A percentile compares a stretch with the other conserved stretches of the same genome.
Evolutionary conservation across 2,329 filamentous ascomycete genomes (phyloP).

Genomic region (Drechslerella dactyloides): DNA sequence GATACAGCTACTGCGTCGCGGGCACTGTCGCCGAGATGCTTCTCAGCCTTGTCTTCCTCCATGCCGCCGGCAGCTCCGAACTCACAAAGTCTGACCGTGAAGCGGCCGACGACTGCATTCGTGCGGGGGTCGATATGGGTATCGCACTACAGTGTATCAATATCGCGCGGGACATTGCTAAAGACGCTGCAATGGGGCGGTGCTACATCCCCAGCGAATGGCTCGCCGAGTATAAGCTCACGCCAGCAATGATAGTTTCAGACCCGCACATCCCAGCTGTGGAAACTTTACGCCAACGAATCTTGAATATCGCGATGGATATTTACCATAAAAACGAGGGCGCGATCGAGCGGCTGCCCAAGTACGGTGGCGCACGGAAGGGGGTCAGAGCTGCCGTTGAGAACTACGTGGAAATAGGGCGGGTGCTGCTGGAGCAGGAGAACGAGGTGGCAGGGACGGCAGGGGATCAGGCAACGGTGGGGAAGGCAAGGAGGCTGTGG

Average conservation of each 20-base stretch:
- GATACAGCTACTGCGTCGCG: slow-evolving; percentile 72
- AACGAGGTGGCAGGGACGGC: slow-evolving; percentile 12
- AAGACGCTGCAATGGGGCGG: slow-evolving; percentile 69
- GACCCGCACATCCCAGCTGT: slow-evolving; percentile 61
- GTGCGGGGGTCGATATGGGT: slow-evolving; percentile 71
- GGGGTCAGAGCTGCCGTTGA: slow-evolving; percentile 74
- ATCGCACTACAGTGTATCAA: slow-evolving; percentile 78
- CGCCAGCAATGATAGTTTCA: slow-evolving; percentile 64
- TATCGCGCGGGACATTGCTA: slow-evolving; percentile 74
- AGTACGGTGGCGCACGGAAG: slow-evolving; percentile 63
- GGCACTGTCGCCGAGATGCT: slow-evolving; percentile 75
- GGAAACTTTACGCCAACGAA: slow-evolving; percentile 62
- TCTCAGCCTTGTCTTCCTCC: slow-evolving; percentile 70
- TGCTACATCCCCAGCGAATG: slow-evolving; percentile 73
- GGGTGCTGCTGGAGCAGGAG: slow-evolving; percentile 63
- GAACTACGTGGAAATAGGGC: slow-evolving; percentile 77
- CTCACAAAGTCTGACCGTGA: slow-evolving; percentile 56
- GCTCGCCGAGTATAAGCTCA: slow-evolving; percentile 67
- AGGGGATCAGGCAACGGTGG: slow-evolving; percentile 56
- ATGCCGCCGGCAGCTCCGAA: slow-evolving; percentile 57
- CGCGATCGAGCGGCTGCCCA: slow-evolving; percentile 69
- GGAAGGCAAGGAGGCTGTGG: slow-evolving; percentile 60
- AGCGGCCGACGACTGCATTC: slow-evolving; percentile 59
- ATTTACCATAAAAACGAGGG: slow-evolving; percentile 65
- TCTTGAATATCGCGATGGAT: slow-evolving; percentile 68